phyloP scores from a whole-genome alignment of 805 yeast genomes.

The Kazachstania bromeliacearum region DNA sequence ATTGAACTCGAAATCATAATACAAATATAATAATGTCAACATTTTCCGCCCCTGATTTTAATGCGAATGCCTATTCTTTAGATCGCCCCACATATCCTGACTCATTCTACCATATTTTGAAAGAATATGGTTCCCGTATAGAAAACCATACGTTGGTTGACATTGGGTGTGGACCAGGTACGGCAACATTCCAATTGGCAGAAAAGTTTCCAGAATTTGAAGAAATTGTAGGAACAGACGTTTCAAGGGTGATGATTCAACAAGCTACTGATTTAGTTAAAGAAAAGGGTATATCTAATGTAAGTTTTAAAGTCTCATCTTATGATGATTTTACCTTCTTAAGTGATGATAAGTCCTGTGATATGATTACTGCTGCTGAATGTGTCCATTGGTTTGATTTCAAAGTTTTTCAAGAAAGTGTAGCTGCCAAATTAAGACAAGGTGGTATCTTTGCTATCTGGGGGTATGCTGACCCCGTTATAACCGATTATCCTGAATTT shows the following conservation, averaged over 20 bases:
- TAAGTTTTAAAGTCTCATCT: conserved; percentile 27
- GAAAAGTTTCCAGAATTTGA: conserved; percentile 27
- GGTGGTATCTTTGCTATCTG: conserved; percentile 67
- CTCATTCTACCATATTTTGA: conserved; percentile 36
- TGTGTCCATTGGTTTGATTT: conserved; percentile 81
- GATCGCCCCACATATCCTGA: conserved; percentile 63
- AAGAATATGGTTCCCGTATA: conserved; percentile 28
- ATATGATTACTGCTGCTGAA: conserved; percentile 70
- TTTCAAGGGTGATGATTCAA: conserved; percentile 47
- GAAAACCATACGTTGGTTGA: conserved; percentile 41
- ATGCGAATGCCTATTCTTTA: conserved; percentile 42
- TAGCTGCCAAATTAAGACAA: conserved; percentile 42
- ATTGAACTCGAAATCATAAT: no score
- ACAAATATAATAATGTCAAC: conserved; percentile 42
- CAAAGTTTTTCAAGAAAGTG: conserved; percentile 40
- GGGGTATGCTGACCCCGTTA: conserved; percentile 69
- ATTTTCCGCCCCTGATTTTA: conserved; percentile 44
- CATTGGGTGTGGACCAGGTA: conserved; percentile 76
- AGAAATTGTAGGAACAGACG: conserved; percentile 54
- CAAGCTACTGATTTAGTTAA: conserved; percentile 31
- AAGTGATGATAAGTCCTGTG: conserved; percentile 28
- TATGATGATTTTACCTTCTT: conserved; percentile 14
- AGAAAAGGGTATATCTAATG: conserved; percentile 1
- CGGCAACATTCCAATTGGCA: conserved; percentile 44
- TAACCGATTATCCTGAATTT: conserved; percentile 43